Conservation (phyloP, 2,329 filamentous ascomycete genomes). For the Colletotrichum chlorophyti region DNA sequence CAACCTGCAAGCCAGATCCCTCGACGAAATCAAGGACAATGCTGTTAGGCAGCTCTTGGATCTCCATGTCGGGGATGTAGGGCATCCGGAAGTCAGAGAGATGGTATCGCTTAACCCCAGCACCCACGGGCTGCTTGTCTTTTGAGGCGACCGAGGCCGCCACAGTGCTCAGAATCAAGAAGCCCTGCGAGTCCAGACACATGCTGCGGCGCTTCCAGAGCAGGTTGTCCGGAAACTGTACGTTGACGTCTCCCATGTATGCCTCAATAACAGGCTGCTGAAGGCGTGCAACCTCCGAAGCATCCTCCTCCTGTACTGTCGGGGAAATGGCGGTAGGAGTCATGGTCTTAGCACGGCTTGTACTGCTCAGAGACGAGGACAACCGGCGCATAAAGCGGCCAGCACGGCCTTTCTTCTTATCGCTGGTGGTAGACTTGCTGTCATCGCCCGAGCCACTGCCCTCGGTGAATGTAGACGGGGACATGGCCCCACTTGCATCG, state of each 20-base stretch:
- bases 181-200: conserved; percentile 83
- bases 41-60: conserved; percentile 92
- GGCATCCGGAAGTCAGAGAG: conserved; percentile 83
- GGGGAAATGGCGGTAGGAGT: conserved; percentile 53
- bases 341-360: conserved; percentile 50
- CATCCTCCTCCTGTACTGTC: conserved; percentile 57
- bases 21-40: conserved; percentile 67
- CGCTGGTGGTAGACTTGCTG: conserved; percentile 45
- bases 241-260: conserved; percentile 88
- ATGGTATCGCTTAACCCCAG: conserved; percentile 77
- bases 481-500: conserved; percentile 36
- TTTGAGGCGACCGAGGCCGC: conserved; percentile 49
- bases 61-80: conserved; percentile 85
- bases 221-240: conserved; percentile 95
- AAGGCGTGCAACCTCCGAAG: conserved; percentile 40
- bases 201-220: conserved; percentile 95
- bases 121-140: conserved; percentile 58
- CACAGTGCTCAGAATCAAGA: conserved; percentile 78
- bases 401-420: conserved; percentile 58
- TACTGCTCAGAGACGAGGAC: conserved; percentile 58
- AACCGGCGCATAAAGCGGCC: conserved; percentile 66
- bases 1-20: conserved; percentile 67
- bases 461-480: conserved; percentile 51
- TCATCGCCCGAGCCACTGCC: conserved; percentile 56
- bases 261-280: conserved; percentile 58